Conservation (phyloP, 768 basidiomycete genomes). For the Sarcodon aspratus region DNA sequence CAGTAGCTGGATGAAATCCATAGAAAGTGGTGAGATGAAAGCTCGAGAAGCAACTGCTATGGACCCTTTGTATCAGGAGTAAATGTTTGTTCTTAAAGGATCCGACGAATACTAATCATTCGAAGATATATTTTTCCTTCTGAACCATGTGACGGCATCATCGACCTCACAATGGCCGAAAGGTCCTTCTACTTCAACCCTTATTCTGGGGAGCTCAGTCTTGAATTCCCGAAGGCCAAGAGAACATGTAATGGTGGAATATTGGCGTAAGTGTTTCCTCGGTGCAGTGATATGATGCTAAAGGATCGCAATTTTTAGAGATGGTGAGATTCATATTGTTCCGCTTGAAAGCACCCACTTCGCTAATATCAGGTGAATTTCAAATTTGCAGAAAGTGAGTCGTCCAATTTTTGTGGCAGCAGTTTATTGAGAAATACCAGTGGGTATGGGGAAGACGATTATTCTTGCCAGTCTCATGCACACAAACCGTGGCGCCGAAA, state of each 20-base stretch:
- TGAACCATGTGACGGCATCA: conserved; percentile 43
- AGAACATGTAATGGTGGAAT: conserved; percentile 78
- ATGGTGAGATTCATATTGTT: conserved; percentile 17
- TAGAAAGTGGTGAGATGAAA: conserved; percentile 66
- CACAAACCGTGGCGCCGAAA: conserved; percentile 33
- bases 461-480: conserved; percentile 89
- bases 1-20: conserved; percentile 80
- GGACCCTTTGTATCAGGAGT: conserved; percentile 96
- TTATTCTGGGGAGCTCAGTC: conserved; percentile 81
- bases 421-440: conserved; percentile 21
- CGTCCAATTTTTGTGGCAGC: background rate
- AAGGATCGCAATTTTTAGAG: conserved; percentile 12
- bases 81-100: conserved; percentile 14
- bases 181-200: conserved; percentile 81
- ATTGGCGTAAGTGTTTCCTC: conserved; percentile 52
- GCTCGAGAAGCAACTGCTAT: conserved; percentile 63
- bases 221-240: conserved; percentile 76
- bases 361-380: background rate
- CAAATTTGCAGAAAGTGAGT: conserved; percentile 36
- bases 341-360: conserved; percentile 2
- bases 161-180: conserved; percentile 77
- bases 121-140: conserved; percentile 64
- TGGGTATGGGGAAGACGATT: conserved; percentile 96
- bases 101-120: conserved; percentile 1
- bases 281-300: background rate